Percentiles rank a stretch among this genome's conserved stretches.
phyloP scores from a whole-genome alignment of 352 stramenopile species.

The Globisporangium emineosum region DNA sequence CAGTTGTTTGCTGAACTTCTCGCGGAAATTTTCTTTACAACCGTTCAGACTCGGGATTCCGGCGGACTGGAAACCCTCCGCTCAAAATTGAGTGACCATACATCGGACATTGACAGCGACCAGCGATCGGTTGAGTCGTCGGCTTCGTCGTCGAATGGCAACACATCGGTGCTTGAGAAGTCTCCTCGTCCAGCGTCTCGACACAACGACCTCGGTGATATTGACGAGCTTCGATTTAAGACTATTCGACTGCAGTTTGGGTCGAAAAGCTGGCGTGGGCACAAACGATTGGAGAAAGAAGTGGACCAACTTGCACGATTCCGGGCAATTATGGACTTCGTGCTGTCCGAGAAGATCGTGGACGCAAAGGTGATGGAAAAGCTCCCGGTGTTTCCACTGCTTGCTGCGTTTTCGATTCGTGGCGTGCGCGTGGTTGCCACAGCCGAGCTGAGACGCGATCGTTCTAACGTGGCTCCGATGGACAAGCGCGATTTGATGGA shows the following conservation, averaged over 20 bases:
- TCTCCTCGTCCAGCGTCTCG: neutral
- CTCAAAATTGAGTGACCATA: constrained; percentile 24
- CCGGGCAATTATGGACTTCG: constrained; percentile 49
- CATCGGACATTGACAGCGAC: constrained; percentile 20
- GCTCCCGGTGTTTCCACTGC: constrained; percentile 50
- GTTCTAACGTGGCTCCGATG: constrained; percentile 33
- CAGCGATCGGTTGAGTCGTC: constrained; percentile 27
- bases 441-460: constrained; percentile 39
- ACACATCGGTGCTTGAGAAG: neutral
- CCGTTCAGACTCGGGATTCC: constrained; percentile 39
- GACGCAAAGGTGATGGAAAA: constrained; percentile 32
- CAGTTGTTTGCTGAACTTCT: constrained; percentile 65
- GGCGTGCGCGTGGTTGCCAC: constrained; percentile 53
- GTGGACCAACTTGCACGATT: constrained; percentile 46
- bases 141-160: constrained; percentile 21
- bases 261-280: constrained; percentile 63
- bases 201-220: constrained; percentile 24
- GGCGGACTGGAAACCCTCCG: neutral
- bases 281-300: constrained; percentile 62
- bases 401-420: constrained; percentile 58
- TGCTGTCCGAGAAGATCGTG: constrained; percentile 33
- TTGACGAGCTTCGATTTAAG: constrained; percentile 56
- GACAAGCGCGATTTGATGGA: constrained; percentile 49
- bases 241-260: constrained; percentile 63
- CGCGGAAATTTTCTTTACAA: constrained; percentile 63